Evolutionary conservation across 2,329 filamentous ascomycete species (phyloP).

Genomic region (Diaporthe helianthi): DNA sequence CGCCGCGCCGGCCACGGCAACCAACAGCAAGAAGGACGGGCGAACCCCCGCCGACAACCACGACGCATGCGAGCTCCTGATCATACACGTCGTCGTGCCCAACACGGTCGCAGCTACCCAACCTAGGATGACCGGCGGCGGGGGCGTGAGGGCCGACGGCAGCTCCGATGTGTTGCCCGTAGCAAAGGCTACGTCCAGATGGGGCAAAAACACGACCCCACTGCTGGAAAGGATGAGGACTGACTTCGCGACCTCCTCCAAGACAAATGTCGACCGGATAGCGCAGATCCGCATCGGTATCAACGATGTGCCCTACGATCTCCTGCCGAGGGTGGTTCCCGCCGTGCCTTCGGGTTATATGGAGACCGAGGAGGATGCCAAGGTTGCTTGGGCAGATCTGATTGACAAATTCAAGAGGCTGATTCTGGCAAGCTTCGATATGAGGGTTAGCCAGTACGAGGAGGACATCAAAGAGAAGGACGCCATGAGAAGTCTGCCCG

Average conservation of each 20-base stretch:
- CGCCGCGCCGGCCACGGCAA: conserved; percentile 63
- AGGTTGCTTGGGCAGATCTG: conserved; percentile 83
- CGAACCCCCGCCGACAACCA: conserved; percentile 83
- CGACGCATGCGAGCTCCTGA: conserved; percentile 95
- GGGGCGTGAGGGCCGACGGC: no score
- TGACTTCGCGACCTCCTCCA: conserved; percentile 83
- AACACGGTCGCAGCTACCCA: conserved; percentile 83
- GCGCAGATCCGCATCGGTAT: conserved; percentile 83
- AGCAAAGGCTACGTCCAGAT: conserved; percentile 70
- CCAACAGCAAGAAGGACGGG: conserved; percentile 57
- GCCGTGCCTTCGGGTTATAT: conserved; percentile 69
- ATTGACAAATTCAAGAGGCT: conserved; percentile 85
- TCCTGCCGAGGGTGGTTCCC: conserved; percentile 67
- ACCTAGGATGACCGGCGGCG: conserved; percentile 69
- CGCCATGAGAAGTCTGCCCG: conserved; percentile 82
- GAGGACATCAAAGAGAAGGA: conserved; percentile 97
- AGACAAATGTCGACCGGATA: conserved; percentile 76
- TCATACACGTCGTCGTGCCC: conserved; percentile 89
- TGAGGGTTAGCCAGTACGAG: conserved; percentile 91
- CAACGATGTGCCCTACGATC: conserved; percentile 71
- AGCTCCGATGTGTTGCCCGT: conserved; percentile 57
- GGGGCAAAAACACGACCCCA: conserved; percentile 80
- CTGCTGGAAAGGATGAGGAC: conserved; percentile 87
- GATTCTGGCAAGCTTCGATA: conserved; percentile 89
- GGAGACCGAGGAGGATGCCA: conserved; percentile 79